Base-by-base conservation (phyloP, 1,284 basidiomycete species). In the Anthracocystis setariae region DNA sequence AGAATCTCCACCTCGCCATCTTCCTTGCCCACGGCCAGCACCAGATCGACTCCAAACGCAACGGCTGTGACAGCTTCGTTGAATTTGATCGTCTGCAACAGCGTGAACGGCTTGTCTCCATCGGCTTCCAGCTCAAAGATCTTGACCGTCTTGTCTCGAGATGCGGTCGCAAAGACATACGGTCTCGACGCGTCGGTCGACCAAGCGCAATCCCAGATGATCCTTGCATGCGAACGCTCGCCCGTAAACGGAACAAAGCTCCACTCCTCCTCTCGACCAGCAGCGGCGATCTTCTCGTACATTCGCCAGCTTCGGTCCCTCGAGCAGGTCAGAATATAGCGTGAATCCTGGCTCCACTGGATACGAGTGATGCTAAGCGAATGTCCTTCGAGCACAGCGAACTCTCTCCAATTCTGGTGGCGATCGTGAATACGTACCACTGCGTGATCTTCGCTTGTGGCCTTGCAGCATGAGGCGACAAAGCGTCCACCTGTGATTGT, bases 131-230 rank as follows among this genome's bases (percentile, higher is more conserved):
- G 43, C 32, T 57, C 54, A 59, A 73, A 77, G 13, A 79, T 52
- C 55, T 71, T 79, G 52, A 92, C 93, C n/a, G 90, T 93, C 85
- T 95, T 98, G 83, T 98, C 95, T 44, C 96, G 87, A 5, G 94
- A 94, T 1, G 93, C 94, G 1, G 96, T 98, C 2, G 89, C 93
- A 81, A 98, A 99, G 7, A 90, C 76, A 61, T 89, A 67, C 5
- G 45, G 49, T 12, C 59, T 32, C 4, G 33, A 44, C 17, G 23
- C 24, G 38, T 62, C 87, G 5, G 88, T 77, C 1, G 89, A 86
- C 92, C 94, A 98, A 21, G 89, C 88, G 76, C 90, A 92, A 82
- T 98, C 96, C 92, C 96, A 95, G 38, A 98, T 91, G 79, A 99
- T 97, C 29, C 96, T 88, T 0, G 88, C 87, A 83, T 98, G 95